Evolutionary conservation across 2,329 filamentous ascomycete genomes (phyloP).

Genomic region (Arthroderma uncinatum): DNA sequence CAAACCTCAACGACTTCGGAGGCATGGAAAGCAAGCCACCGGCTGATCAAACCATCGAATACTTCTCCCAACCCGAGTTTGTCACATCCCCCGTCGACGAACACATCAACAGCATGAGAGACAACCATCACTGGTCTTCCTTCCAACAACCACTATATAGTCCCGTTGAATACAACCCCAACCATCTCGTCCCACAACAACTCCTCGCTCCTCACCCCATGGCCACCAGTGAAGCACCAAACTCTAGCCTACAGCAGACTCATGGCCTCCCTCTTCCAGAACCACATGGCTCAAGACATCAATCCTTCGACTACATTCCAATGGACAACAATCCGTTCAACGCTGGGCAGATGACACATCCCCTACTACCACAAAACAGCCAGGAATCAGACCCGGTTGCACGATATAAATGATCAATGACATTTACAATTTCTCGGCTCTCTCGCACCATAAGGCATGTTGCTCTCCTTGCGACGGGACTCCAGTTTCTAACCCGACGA

Average conservation of each 20-base stretch:
- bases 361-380: neutral
- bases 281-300: constrained; percentile 1
- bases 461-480: neutral
- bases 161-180: neutral
- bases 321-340: constrained; percentile 1
- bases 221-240: neutral
- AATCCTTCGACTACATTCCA: constrained; percentile 5
- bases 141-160: constrained; percentile 7
- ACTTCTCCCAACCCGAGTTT: constrained; percentile 5
- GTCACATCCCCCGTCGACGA: constrained; percentile 5
- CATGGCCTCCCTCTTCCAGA: constrained; percentile 2
- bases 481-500: neutral
- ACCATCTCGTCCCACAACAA: constrained; percentile 1
- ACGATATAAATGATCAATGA: neutral
- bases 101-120: neutral
- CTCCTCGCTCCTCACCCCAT: neutral
- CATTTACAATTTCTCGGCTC: neutral
- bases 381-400: neutral
- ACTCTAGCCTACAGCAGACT: neutral
- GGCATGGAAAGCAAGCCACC: neutral
- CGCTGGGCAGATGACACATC: neutral
- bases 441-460: neutral
- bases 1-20: neutral
- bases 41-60: neutral
- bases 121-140: constrained; percentile 2